phyloP scores from a whole-genome alignment of 2,329 filamentous ascomycete genomes.

The Fusarium circinatum region DNA sequence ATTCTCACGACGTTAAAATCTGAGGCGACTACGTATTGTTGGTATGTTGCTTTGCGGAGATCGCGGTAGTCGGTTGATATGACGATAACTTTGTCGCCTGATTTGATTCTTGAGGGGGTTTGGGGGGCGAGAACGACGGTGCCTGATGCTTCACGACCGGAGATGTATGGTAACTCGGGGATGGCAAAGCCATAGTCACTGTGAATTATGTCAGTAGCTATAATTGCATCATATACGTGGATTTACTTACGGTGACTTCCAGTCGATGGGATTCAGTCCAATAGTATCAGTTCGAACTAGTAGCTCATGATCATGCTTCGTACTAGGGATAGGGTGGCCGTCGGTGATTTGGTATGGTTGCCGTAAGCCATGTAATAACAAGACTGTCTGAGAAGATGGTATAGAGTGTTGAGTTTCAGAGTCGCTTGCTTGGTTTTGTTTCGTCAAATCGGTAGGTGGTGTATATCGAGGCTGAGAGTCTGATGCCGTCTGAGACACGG shows the following conservation, averaged over 20 bases:
- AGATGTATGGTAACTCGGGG: slow-evolving; percentile 73
- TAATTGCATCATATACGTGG: fast-evolving
- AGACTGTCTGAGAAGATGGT: slow-evolving; percentile 54
- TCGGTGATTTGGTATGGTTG: slow-evolving; percentile 60
- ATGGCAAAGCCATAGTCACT: slow-evolving; percentile 78
- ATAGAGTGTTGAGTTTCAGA: neutral
- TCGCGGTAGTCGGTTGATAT: slow-evolving; percentile 81
- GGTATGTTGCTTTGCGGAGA: slow-evolving; percentile 75
- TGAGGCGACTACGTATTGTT: slow-evolving; percentile 73
- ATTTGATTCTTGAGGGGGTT: slow-evolving; percentile 58
- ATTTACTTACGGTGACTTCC: slow-evolving; percentile 68
- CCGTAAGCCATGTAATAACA: slow-evolving; percentile 61
- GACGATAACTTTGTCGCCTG: slow-evolving; percentile 69
- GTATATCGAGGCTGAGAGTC: slow-evolving; percentile 11
- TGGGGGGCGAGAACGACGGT: slow-evolving; percentile 61
- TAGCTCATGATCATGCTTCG: slow-evolving; percentile 58
- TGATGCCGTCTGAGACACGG: neutral
- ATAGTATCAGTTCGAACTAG: slow-evolving; percentile 72
- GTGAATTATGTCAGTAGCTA: slow-evolving; percentile 38
- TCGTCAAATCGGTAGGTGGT: neutral
- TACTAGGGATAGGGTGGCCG: slow-evolving; percentile 57
- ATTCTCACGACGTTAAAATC: slow-evolving; percentile 73
- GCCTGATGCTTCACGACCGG: slow-evolving; percentile 76
- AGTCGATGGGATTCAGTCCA: slow-evolving; percentile 81
- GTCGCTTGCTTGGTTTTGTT: slow-evolving; percentile 11